Percentiles rank a stretch among this genome's conserved stretches.
phyloP scores from a whole-genome alignment of 139 green algal species.

The Tetraselmis chui region DNA sequence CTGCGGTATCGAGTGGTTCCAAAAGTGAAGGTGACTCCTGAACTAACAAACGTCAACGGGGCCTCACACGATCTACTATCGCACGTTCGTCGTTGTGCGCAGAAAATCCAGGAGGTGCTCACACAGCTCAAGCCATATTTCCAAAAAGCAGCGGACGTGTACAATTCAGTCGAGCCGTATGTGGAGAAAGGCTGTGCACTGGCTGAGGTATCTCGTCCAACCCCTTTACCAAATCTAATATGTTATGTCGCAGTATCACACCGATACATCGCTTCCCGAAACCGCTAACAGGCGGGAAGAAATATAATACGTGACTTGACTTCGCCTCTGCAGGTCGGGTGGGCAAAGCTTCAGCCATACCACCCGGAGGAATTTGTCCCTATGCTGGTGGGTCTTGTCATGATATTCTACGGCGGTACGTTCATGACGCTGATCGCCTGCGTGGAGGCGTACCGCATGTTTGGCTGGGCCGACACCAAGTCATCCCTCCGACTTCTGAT shows the following conservation, averaged over 20 bases:
- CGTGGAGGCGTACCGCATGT: slow-evolving; percentile 6
- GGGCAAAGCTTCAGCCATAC: background rate
- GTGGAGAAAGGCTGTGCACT: background rate
- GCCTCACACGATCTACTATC: too few relatives aligned
- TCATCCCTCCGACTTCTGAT: background rate
- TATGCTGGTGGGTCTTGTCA: background rate
- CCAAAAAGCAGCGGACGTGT: background rate
- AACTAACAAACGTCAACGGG: too few relatives aligned
- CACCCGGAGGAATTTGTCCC: background rate
- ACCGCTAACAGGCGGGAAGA: too few relatives aligned
- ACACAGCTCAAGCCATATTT: background rate
- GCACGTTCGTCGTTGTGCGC: background rate
- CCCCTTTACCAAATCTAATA: too few relatives aligned
- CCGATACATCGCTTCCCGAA: too few relatives aligned
- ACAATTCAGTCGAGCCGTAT: background rate
- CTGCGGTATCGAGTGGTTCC: too few relatives aligned
- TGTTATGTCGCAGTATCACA: too few relatives aligned
- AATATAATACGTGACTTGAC: too few relatives aligned
- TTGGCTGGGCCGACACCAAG: background rate
- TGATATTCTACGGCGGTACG: slow-evolving; percentile 2
- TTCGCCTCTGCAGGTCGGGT: background rate
- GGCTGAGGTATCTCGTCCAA: too few relatives aligned
- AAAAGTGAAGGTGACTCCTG: too few relatives aligned
- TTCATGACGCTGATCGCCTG: slow-evolving; percentile 4
- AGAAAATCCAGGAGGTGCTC: background rate